Conservation (phyloP, 2,329 filamentous ascomycete species). For the Alternaria conjuncta region DNA sequence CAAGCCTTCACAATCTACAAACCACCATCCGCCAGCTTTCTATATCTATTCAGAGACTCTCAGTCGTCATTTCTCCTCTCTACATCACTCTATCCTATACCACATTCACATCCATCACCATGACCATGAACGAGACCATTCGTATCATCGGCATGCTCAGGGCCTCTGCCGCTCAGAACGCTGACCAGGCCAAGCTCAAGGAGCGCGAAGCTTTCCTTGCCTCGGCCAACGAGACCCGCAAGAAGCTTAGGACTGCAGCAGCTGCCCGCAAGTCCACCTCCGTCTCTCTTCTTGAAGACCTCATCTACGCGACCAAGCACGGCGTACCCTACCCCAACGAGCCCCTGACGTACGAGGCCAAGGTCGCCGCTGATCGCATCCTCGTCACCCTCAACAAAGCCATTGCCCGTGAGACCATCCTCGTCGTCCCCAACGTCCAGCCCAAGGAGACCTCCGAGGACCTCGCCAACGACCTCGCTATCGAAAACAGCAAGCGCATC, state of each 20-base stretch:
- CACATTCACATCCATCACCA: not conserved
- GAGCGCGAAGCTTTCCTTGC: conserved; percentile 6
- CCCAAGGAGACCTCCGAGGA: conserved; percentile 15
- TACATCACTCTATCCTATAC: not conserved
- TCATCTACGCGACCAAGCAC: conserved; percentile 20
- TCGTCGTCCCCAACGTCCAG: not conserved
- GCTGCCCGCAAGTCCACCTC: conserved; percentile 10
- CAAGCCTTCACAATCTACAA: not conserved
- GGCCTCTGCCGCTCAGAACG: conserved; percentile 28
- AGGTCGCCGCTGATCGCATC: conserved; percentile 20
- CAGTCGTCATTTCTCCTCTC: not conserved
- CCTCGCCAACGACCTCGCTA: conserved; percentile 26
- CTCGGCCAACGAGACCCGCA: not conserved
- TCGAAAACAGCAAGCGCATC: conserved; percentile 29
- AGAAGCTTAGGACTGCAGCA: conserved; percentile 6
- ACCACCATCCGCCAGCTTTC: not conserved
- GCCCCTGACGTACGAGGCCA: conserved; percentile 22
- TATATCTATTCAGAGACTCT: not conserved
- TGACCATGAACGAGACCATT: conserved; percentile 30
- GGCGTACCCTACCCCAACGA: conserved; percentile 15
- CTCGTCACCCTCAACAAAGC: conserved; percentile 23
- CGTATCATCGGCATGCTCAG: conserved; percentile 33
- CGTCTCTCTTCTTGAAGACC: conserved; percentile 22
- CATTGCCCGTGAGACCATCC: conserved; percentile 6
- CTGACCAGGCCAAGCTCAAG: conserved; percentile 27